phyloP scores from a whole-genome alignment of 1,284 basidiomycete species.

The Ustilago shanxiensis region DNA sequence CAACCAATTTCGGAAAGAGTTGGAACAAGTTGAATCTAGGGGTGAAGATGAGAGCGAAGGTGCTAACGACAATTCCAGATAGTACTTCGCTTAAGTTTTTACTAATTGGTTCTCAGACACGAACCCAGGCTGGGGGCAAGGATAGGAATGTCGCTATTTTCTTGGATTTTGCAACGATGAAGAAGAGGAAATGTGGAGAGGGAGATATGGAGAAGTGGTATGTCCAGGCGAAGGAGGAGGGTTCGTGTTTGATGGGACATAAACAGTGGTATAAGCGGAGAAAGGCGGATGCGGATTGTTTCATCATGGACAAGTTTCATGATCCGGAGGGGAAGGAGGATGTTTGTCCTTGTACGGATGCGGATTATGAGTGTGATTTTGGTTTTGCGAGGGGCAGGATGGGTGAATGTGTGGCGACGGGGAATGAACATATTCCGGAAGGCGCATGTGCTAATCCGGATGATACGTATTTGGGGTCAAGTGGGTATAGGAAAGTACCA shows the following conservation, averaged over 20 bases:
- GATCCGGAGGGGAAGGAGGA: constrained; percentile 77
- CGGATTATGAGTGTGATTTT: constrained; percentile 95
- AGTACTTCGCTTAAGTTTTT: constrained; percentile 94
- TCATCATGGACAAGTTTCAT: constrained; percentile 83
- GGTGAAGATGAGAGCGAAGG: constrained; percentile 79
- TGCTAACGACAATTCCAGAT: constrained; percentile 87
- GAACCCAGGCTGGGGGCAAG: constrained; percentile 75
- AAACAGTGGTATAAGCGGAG: constrained; percentile 95
- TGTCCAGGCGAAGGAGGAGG: constrained; percentile 77
- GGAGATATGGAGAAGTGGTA: constrained; percentile 90
- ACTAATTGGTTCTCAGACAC: constrained; percentile 82
- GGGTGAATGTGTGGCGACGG: constrained; percentile 80
- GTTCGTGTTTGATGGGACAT: constrained; percentile 91
- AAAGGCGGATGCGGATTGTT: constrained; percentile 86
- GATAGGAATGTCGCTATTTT: constrained; percentile 80
- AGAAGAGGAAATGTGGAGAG: constrained; percentile 79
- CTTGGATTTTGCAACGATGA: constrained; percentile 84
- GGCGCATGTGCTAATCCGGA: constrained; percentile 77
- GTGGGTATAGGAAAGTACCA: constrained; percentile 90
- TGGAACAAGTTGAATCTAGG: constrained; percentile 84
- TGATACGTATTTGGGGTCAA: constrained; percentile 84
- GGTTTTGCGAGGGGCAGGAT: constrained; percentile 82
- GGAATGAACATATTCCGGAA: constrained; percentile 85
- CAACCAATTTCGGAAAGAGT: constrained; percentile 83
- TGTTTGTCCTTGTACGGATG: constrained; percentile 83